Evolutionary conservation across 371 early-diverging fungal species (phyloP), one percentile per base, ranked within the genome.

Genomic region (Syncephalastrum racemosum): DNA sequence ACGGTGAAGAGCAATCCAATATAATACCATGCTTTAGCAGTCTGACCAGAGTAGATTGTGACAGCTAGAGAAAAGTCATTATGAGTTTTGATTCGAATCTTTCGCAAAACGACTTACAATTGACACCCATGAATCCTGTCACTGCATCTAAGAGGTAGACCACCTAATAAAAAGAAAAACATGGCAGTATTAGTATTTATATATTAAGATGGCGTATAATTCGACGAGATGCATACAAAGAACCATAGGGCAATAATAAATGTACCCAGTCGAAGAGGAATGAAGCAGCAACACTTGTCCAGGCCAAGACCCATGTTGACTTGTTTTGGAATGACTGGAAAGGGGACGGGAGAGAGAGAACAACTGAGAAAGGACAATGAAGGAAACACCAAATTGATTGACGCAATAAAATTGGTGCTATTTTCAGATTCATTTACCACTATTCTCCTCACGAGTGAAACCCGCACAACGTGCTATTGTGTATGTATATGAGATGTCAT

Each of bases 241-340:
- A 77, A 74, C 72, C 73, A 74, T 42, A 74, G 64, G 40, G 78
- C 75, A 55, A 77, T 68, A 31, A 77, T 61, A 53, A 74, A 74
- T 4, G 78, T 68, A 4, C 75, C 78, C 31, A 72, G 63, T 52
- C 78, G 59, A 19, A 77, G 53, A 36, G 78, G 78, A 53, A 77
- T 72, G 55, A 74, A 56, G 55, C 78, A 71, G 39, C 78, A 77
- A 40, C 78, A 77, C 59, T 77, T 74, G 54, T 77, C 78, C 52
- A 72, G 55, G 46, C 75, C 73, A 20, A 75, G 46, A 46, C 77
- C 70, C 76, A 75, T 75, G 45, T 42, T 52, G 56, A 50, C 36
- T 31, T 31, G 27, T 27, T 27, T 31, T 31, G 36, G 36, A 31
- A 31, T 31, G 36, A 31, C 36, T 31, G 36, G 36, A 31, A 31